Evolutionary conservation across 2,329 filamentous ascomycete species (phyloP).

Genomic region (Emergomyces africanus): DNA sequence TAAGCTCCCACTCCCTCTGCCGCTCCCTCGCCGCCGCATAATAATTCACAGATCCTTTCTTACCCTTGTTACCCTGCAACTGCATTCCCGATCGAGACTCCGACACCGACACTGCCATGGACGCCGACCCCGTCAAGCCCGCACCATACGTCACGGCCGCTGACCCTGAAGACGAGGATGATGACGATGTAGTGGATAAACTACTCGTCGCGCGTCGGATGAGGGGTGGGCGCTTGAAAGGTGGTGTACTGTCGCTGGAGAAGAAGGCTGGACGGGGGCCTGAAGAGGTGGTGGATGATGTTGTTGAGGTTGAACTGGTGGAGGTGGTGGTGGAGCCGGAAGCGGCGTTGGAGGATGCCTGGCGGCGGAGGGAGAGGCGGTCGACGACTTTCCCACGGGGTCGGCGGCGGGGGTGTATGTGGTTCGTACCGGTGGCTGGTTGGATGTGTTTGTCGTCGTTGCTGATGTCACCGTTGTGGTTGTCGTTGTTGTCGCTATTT

Average conservation of each 20-base stretch:
- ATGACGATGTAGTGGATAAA: constrained; percentile 17
- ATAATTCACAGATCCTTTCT: constrained; percentile 48
- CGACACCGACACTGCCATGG: background rate
- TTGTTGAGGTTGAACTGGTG: constrained; percentile 25
- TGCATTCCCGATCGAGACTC: constrained; percentile 12
- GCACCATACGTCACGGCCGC: background rate
- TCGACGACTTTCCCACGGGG: constrained; percentile 32
- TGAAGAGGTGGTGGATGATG: constrained; percentile 28
- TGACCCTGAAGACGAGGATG: constrained; percentile 1
- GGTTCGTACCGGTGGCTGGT: constrained; percentile 14
- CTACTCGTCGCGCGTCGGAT: constrained; percentile 18
- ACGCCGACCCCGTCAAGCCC: constrained; percentile 15
- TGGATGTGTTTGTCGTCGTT: constrained; percentile 14
- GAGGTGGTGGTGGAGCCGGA: constrained; percentile 15
- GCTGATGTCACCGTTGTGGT: constrained; percentile 11
- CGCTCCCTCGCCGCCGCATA: constrained; percentile 43
- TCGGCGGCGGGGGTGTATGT: constrained; percentile 25
- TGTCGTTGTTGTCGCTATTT: constrained; percentile 10
- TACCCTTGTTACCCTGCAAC: constrained; percentile 30
- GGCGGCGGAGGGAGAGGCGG: constrained; percentile 31
- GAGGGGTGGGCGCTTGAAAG: constrained; percentile 1
- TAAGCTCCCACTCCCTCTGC: constrained; percentile 44
- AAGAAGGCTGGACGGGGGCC: constrained; percentile 25
- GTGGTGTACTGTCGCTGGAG: constrained; percentile 9
- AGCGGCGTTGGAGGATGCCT: constrained; percentile 33